Conservation (phyloP, 1,284 basidiomycete species). For the Trametes pubescens region DNA sequence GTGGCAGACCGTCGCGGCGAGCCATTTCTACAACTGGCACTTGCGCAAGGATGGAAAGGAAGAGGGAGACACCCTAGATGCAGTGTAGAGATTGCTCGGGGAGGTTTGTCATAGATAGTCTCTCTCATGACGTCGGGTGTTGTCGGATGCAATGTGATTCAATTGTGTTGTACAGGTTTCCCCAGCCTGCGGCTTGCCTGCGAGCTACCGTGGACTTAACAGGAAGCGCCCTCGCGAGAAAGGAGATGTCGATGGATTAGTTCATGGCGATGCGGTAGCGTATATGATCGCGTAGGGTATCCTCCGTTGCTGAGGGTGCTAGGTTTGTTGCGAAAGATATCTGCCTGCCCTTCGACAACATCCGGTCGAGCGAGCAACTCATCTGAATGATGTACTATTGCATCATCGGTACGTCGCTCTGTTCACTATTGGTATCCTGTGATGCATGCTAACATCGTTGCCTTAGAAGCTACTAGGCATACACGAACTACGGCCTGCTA, state of each 20-base stretch:
- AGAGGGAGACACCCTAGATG: constrained; percentile 26
- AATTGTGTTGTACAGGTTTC: no score
- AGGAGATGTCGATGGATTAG: no score
- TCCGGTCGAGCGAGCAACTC: constrained; percentile 11
- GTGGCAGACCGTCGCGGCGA: constrained; percentile 56
- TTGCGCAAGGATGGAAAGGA: constrained; percentile 34
- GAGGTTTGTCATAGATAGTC: background rate
- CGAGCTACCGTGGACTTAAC: no score
- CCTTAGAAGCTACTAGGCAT: background rate
- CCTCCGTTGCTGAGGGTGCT: no score
- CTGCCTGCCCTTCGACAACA: constrained; percentile 8
- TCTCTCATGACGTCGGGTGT: background rate
- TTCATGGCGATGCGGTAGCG: no score
- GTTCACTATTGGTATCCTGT: background rate
- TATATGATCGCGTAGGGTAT: no score
- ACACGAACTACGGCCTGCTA: background rate
- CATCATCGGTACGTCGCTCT: constrained; percentile 5
- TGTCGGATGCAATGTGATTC: background rate
- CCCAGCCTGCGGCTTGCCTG: no score
- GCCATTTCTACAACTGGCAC: constrained; percentile 42
- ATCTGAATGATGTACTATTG: constrained; percentile 7
- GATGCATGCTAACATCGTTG: background rate
- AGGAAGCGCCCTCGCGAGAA: no score
- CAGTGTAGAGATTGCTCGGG: background rate
- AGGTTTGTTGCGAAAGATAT: constrained; percentile 21